Evolutionary conservation across 2,329 filamentous ascomycete species (phyloP).

Genomic region (Ascomycota sp.): DNA sequence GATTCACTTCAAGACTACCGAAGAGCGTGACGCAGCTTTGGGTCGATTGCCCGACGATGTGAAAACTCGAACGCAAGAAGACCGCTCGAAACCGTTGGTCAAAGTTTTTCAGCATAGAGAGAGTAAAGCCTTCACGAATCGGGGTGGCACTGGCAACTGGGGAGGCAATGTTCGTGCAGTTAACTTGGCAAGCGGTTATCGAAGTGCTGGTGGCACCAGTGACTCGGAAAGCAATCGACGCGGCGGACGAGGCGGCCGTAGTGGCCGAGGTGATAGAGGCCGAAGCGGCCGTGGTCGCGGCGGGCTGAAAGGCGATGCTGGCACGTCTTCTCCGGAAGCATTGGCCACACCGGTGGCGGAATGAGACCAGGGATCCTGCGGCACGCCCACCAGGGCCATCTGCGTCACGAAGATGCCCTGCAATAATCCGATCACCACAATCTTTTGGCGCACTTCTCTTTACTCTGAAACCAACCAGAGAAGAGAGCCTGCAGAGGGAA

Average conservation of each 20-base stretch:
- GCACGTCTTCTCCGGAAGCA: slow-evolving; percentile 30
- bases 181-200: slow-evolving; percentile 48
- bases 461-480: too few species aligned
- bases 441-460: too few species aligned
- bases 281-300: slow-evolving; percentile 34
- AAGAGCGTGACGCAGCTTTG: slow-evolving; percentile 66
- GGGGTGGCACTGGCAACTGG: slow-evolving; percentile 48
- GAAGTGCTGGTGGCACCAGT: slow-evolving; percentile 61
- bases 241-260: slow-evolving; percentile 33
- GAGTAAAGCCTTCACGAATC: slow-evolving; percentile 30
- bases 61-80: slow-evolving; percentile 51
- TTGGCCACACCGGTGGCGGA: slow-evolving; percentile 27
- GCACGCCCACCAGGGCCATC: too few species aligned
- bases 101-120: slow-evolving; percentile 62
- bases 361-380: not conserved
- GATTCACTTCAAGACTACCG: slow-evolving; percentile 59
- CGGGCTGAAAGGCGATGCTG: slow-evolving; percentile 37
- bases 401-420: too few species aligned
- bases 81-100: slow-evolving; percentile 60
- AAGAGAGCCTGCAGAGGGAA: too few species aligned
- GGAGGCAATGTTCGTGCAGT: slow-evolving; percentile 45
- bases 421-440: too few species aligned
- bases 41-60: slow-evolving; percentile 53
- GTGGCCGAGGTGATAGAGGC: slow-evolving; percentile 36
- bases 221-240: slow-evolving; percentile 40